Conservation (phyloP, 495 filamentous ascomycete genomes). For the Pyronema domesticum region DNA sequence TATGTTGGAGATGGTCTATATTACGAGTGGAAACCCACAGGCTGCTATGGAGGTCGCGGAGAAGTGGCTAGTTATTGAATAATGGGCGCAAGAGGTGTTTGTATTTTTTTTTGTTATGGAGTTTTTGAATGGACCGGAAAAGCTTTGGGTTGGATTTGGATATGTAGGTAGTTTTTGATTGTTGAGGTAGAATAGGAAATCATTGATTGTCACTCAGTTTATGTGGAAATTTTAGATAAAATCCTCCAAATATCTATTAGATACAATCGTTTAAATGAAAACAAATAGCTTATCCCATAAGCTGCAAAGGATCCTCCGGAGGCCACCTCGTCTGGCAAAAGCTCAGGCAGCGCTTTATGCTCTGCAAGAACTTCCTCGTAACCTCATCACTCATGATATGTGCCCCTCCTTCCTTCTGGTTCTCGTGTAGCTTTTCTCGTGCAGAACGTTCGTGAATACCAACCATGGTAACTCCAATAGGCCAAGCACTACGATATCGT, state of each 20-base stretch:
- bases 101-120: too few species aligned
- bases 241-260: too few species aligned
- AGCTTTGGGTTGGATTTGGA: too few species aligned
- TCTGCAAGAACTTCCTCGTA: constrained; percentile 89
- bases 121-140: too few species aligned
- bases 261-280: too few species aligned
- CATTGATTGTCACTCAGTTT: too few species aligned
- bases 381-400: constrained; percentile 95
- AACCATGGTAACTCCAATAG: constrained; percentile 98
- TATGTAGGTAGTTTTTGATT: too few species aligned
- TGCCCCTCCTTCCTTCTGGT: constrained; percentile 52
- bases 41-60: constrained; percentile 41
- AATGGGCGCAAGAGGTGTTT: too few species aligned
- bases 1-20: constrained; percentile 51
- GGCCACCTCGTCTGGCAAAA: constrained; percentile 96
- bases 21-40: constrained; percentile 40
- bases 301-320: constrained; percentile 74
- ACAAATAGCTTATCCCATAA: constrained; percentile 58
- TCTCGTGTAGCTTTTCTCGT: constrained; percentile 79
- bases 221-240: too few species aligned
- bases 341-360: constrained; percentile 90
- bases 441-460: constrained; percentile 95
- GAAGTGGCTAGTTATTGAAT: constrained; percentile 29
- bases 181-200: too few species aligned
- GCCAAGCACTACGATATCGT: constrained; percentile 51